Evolutionary conservation across 441 rosid genomes (phyloP).

Genomic region (Euphorbia schlechtendalii): DNA sequence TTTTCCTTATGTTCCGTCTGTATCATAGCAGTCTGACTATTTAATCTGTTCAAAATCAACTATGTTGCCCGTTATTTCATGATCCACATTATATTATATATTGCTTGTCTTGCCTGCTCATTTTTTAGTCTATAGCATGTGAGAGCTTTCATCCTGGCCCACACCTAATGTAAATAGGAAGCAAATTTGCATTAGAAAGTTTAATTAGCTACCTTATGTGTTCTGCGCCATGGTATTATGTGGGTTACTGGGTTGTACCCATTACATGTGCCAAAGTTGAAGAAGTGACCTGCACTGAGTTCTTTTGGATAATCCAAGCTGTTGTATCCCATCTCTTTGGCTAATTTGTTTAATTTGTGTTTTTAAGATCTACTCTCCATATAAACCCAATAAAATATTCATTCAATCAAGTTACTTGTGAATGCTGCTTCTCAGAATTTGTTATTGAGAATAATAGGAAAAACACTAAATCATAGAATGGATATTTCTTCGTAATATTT

Average conservation of each 20-base stretch:
- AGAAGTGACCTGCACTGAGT: not conserved
- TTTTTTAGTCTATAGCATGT: not conserved
- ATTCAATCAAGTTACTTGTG: not conserved
- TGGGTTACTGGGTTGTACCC: not conserved
- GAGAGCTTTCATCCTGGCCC: not conserved
- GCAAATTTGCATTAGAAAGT: not conserved
- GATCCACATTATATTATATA: not conserved
- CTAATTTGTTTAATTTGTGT: not conserved
- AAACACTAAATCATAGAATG: not conserved
- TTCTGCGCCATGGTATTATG: not conserved
- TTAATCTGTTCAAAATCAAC: not conserved
- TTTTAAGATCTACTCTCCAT: not conserved
- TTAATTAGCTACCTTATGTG: not conserved
- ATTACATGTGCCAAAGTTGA: not conserved
- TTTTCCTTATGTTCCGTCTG: not conserved
- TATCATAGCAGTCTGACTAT: not conserved
- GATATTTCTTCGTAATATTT: not conserved
- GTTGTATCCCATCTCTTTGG: not conserved
- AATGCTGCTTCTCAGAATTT: not conserved
- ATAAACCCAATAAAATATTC: not conserved
- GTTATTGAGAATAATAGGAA: too few relatives aligned
- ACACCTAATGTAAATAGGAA: not conserved
- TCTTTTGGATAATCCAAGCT: not conserved
- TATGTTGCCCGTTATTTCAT: not conserved
- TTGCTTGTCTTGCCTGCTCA: constrained; percentile 2